These are phyloP conservation scores for Crithidia bombi DNA, from an alignment of 208 protist genomes.

Conservation along the genomic window DNA sequence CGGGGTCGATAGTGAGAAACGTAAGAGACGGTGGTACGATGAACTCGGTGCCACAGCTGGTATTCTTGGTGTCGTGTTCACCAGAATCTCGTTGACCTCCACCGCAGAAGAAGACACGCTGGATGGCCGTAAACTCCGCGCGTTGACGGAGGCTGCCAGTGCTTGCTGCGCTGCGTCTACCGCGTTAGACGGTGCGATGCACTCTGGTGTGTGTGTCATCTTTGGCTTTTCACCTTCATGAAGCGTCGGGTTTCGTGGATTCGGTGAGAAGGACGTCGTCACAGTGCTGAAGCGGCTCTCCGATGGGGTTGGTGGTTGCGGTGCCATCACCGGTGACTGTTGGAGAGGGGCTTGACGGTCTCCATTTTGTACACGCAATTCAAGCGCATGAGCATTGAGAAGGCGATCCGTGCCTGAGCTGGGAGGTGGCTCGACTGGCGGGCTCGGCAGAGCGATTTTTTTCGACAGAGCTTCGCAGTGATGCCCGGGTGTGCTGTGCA, in stretches of 20 bases:
- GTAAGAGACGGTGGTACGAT: background rate
- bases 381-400: background rate
- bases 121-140: too few relatives aligned
- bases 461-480: background rate
- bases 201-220: background rate
- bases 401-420: background rate
- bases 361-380: background rate
- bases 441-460: background rate
- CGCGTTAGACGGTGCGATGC: background rate
- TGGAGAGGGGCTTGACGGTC: background rate
- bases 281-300: background rate
- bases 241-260: background rate
- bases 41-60: background rate
- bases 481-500: background rate
- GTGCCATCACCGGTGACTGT: background rate
- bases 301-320: too few relatives aligned
- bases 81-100: background rate
- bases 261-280: background rate
- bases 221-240: background rate
- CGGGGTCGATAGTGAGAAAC: background rate
- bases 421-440: background rate
- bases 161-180: background rate
- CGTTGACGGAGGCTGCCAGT: background rate
- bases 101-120: background rate
- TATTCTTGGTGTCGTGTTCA: background rate